These are phyloP conservation scores for Skeletonema potamos DNA, from an alignment of 108 stramenopile species.

Conservation along the genomic window DNA sequence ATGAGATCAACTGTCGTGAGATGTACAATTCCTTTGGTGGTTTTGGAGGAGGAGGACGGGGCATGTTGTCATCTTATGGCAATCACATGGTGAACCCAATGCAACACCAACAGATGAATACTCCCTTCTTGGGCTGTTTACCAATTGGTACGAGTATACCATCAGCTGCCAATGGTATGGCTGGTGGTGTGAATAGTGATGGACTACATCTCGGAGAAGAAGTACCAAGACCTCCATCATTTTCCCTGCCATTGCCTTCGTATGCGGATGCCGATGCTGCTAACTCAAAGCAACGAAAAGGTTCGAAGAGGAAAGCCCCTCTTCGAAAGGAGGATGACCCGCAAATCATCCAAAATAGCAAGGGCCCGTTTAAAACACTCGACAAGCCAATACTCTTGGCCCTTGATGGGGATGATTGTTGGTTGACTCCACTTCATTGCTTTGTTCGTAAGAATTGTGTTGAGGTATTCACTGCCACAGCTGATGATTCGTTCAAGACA, in stretches of 20 bases:
- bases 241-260: not conserved
- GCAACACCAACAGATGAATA: not conserved
- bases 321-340: not conserved
- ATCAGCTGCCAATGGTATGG: not conserved
- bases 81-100: not conserved
- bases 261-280: not conserved
- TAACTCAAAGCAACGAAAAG: not conserved
- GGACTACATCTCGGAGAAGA: not conserved
- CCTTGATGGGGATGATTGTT: constrained; percentile 67
- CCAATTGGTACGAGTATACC: not conserved
- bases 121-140: not conserved
- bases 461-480: constrained; percentile 72
- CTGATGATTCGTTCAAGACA: constrained; percentile 55
- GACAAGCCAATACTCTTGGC: constrained; percentile 58
- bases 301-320: not conserved
- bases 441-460: constrained; percentile 79
- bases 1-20: constrained; percentile 3
- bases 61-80: not conserved
- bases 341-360: constrained; percentile 30
- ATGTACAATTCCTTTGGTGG: not conserved
- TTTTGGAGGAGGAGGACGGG: not conserved
- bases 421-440: constrained; percentile 84
- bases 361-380: constrained; percentile 64
- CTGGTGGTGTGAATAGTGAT: not conserved
- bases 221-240: not conserved